Conservation (phyloP, 2,329 filamentous ascomycete species). For the Cladobotryum protrusum region DNA sequence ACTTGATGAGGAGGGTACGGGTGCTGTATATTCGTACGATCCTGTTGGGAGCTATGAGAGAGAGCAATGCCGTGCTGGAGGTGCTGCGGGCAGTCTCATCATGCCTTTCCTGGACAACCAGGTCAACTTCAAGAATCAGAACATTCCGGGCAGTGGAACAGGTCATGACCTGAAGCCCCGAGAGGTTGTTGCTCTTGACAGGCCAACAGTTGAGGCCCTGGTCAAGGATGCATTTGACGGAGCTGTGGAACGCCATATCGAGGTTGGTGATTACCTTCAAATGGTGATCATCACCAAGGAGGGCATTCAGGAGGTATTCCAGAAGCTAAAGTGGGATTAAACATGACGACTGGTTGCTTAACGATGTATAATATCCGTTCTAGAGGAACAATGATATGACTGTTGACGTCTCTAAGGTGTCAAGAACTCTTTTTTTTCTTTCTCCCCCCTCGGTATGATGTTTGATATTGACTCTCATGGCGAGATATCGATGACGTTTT, state of each 20-base stretch:
- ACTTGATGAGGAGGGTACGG: constrained; percentile 88
- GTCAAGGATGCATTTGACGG: constrained; percentile 98
- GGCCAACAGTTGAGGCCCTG: constrained; percentile 71
- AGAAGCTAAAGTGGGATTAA: constrained; percentile 86
- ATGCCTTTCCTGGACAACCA: constrained; percentile 99
- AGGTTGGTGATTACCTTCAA: constrained; percentile 94
- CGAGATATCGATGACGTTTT: too few relatives aligned
- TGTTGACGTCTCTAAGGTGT: neutral
- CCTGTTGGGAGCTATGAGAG: constrained; percentile 96
- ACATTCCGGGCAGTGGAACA: constrained; percentile 76
- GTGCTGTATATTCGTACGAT: constrained; percentile 95
- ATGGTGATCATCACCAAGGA: constrained; percentile 87
- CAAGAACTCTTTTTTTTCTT: constrained; percentile 1
- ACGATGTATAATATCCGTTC: constrained; percentile 27
- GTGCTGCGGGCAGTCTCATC: constrained; percentile 87
- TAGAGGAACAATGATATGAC: constrained; percentile 3
- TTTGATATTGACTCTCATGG: too few relatives aligned
- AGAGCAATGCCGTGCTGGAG: constrained; percentile 90
- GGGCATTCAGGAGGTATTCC: constrained; percentile 80
- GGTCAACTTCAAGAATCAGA: constrained; percentile 99
- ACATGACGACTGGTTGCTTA: constrained; percentile 12
- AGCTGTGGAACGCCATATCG: constrained; percentile 96
- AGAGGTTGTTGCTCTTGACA: constrained; percentile 62
- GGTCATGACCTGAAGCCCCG: constrained; percentile 75
- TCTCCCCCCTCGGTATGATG: too few relatives aligned